A percentile compares a stretch with the other conserved stretches of the same genome.
phyloP scores from a whole-genome alignment of 2,329 filamentous ascomycete genomes.

The Clarireedia hainanense region DNA sequence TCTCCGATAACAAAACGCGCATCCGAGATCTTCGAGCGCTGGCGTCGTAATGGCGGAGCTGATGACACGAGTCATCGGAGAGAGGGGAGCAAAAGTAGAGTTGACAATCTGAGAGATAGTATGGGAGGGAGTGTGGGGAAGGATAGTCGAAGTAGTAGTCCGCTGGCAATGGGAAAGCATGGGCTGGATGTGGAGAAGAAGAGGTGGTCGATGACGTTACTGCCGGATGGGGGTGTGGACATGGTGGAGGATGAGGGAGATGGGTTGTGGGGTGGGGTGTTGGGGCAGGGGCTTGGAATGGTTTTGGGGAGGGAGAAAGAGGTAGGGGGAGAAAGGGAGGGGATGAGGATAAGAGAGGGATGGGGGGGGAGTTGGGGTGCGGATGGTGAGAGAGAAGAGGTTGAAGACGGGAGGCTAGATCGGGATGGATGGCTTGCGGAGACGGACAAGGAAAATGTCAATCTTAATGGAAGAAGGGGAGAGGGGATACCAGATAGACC shows the following conservation, averaged over 20 bases:
- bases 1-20: not conserved
- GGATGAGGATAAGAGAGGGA: not conserved
- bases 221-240: not conserved
- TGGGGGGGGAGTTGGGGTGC: not conserved
- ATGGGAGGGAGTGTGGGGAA: not conserved
- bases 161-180: not conserved
- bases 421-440: not conserved
- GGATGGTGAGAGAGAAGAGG: not conserved
- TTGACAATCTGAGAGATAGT: not conserved
- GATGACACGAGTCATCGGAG: too few relatives aligned
- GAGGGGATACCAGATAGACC: not conserved
- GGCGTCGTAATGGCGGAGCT: too few relatives aligned
- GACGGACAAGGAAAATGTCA: not conserved
- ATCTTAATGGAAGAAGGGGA: not conserved
- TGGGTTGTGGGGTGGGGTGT: not conserved
- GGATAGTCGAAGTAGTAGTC: not conserved
- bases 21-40: not conserved
- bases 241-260: slow-evolving; percentile 1
- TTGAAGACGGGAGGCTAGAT: too few relatives aligned
- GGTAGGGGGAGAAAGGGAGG: not conserved
- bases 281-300: slow-evolving; percentile 1
- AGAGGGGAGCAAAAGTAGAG: not conserved
- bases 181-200: slow-evolving; percentile 5
- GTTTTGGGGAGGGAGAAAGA: not conserved
- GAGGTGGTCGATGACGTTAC: not conserved